Conservation (phyloP, 495 filamentous ascomycete genomes). For the Lineolata rhizophorae region DNA sequence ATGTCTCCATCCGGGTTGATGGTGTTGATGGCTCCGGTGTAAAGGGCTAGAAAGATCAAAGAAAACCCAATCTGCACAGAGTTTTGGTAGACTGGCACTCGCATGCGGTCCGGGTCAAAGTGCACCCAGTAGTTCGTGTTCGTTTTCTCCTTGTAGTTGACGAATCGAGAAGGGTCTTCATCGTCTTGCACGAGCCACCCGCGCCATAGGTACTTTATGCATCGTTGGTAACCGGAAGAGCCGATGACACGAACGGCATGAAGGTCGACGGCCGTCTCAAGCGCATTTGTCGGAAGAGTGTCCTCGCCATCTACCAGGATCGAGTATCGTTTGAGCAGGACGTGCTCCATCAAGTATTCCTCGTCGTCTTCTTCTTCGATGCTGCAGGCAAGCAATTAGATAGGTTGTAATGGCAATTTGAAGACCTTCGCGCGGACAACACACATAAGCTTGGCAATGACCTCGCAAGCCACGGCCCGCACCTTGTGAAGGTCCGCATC, state of each 20-base stretch:
- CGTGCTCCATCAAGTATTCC: conserved; percentile 49
- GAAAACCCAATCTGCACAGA: conserved; percentile 67
- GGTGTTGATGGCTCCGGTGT: conserved; percentile 80
- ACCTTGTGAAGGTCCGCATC: conserved; percentile 66
- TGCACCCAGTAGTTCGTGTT: conserved; percentile 56
- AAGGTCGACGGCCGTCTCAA: conserved; percentile 82
- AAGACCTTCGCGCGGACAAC: conserved; percentile 6
- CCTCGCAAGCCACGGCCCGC: conserved; percentile 69
- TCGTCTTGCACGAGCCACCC: conserved; percentile 95
- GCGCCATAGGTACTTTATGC: conserved; percentile 75
- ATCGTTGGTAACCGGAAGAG: conserved; percentile 86
- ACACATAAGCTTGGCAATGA: conserved; percentile 79
- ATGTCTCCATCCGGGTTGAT: conserved; percentile 62
- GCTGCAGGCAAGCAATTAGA: conserved; percentile 16
- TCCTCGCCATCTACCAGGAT: conserved; percentile 49
- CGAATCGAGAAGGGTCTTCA: conserved; percentile 63
- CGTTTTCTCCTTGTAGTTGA: conserved; percentile 57
- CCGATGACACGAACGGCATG: conserved; percentile 76
- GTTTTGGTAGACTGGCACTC: conserved; percentile 83
- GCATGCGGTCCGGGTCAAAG: conserved; percentile 83
- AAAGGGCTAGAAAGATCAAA: conserved; percentile 59
- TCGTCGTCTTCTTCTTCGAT: conserved; percentile 70
- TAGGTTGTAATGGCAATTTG: too few species aligned
- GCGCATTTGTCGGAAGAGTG: conserved; percentile 57
- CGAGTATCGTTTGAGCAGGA: conserved; percentile 82